phyloP scores from a whole-genome alignment of 371 early-diverging fungal species.

The Haplosporangium sp. region DNA sequence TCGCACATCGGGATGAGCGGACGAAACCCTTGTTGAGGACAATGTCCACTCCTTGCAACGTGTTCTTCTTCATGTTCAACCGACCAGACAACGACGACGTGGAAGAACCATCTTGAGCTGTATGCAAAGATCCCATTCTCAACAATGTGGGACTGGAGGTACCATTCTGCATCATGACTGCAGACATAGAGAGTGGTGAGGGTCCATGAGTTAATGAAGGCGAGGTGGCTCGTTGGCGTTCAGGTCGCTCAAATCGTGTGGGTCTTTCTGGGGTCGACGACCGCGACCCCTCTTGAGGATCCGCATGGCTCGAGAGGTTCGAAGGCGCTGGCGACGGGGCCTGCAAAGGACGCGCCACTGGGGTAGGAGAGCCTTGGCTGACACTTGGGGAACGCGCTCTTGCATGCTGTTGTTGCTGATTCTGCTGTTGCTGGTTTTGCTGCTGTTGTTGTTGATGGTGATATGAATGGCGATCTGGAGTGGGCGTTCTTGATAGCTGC shows the following conservation, averaged over 20 bases:
- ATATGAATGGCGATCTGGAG: conserved; percentile 33
- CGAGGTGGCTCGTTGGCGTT: conserved; percentile 45
- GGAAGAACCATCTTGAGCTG: conserved; percentile 10
- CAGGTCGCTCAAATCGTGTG: conserved; percentile 55
- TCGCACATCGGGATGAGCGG: conserved; percentile 35
- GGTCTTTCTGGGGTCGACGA: conserved; percentile 49
- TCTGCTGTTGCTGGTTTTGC: conserved; percentile 7
- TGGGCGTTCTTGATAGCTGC: conserved; percentile 47
- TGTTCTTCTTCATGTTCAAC: conserved; percentile 41
- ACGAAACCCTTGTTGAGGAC: conserved; percentile 50
- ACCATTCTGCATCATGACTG: conserved; percentile 21
- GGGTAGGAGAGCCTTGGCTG: conserved; percentile 33
- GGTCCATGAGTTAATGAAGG: conserved; percentile 51
- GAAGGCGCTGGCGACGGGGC: conserved; percentile 53
- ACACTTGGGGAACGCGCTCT: conserved; percentile 36
- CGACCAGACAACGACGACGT: conserved; percentile 7
- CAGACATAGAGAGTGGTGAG: conserved; percentile 46
- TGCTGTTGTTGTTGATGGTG: conserved; percentile 16
- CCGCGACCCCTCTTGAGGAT: conserved; percentile 42
- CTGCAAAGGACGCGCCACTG: conserved; percentile 32
- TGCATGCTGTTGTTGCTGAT: conserved; percentile 11
- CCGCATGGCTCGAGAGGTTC: conserved; percentile 38
- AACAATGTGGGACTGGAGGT: background rate
- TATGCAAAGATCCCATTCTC: conserved; percentile 12
- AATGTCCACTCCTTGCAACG: conserved; percentile 54